Base-by-base conservation (phyloP, 805 yeast species). In the Saccharomycopsis olivae region DNA sequence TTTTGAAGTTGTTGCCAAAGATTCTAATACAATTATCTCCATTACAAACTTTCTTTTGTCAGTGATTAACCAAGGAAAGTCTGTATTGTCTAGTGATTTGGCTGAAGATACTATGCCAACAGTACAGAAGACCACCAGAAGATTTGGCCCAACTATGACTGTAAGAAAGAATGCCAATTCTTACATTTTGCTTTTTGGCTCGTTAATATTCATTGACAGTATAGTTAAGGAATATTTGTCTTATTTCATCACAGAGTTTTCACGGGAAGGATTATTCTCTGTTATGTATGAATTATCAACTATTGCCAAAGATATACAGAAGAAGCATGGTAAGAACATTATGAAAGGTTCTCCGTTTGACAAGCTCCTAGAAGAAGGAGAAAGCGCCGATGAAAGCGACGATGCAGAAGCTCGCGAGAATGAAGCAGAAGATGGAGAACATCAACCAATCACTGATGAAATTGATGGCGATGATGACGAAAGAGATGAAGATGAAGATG, bases 231-330 rank as follows among this genome's bases (percentile, higher is more conserved):
- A 66, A 33, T 58, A 68, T 14, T 68, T 78, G 0, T 59, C 57
- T 1, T 43, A 55, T 1, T 76, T 71, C 41, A 51, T 75, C 4
- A 50, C 54, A 0, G 65, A 62, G 6, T 72, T 85, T 46, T 79
- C 72, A 49, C 68, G 82, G 40, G 94, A 85, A 51, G 95, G 95
- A 0, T 56, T 81, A n/a, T 53, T 78, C 3, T 57, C 66, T 14
- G 84, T 78, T 51, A 61, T 69, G 8, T 48, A 58, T 1, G 43
- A 51, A 0, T 56, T 74, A 3, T 39, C 60, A 8, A 58, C 56
- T 19, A 47, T 51, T 6, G 47, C 47, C 27, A 49, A 29, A 35
- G 52, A 44, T 33, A 44, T 50, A 36, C 51, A 49, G 36, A 49
- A n/a, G 47, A 28, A 28, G 30, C 9, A 10, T 8, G 6, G 9